These are phyloP conservation scores for Cocos nucifera DNA, from an alignment of 176 grass and related monocot species.

Conservation along the genomic window DNA sequence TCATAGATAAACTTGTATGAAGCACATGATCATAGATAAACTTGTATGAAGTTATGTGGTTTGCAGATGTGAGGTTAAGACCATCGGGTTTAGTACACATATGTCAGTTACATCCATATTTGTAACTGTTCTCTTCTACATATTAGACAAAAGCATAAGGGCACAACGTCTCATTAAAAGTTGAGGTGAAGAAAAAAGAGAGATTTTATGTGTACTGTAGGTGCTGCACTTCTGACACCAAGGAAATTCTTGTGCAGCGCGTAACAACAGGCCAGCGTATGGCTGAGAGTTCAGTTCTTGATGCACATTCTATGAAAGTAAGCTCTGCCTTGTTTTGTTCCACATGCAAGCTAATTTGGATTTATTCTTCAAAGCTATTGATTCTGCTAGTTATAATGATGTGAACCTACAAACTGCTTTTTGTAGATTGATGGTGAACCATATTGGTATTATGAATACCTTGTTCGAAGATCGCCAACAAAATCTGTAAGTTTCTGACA, in stretches of 20 bases:
- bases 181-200: too few species aligned
- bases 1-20: too few species aligned
- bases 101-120: too few species aligned
- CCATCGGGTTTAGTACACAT: too few species aligned
- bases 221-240: background rate
- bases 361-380: slow-evolving; percentile 7
- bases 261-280: slow-evolving; percentile 57
- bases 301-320: slow-evolving; percentile 66
- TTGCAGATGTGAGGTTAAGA: too few species aligned
- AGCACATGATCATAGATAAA: too few species aligned
- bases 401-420: background rate
- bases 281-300: slow-evolving; percentile 95
- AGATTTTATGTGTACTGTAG: background rate
- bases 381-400: background rate
- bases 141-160: too few species aligned
- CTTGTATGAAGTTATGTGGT: too few species aligned
- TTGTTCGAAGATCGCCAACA: slow-evolving; percentile 88
- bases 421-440: slow-evolving; percentile 68
- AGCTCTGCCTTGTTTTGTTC: slow-evolving; percentile 23
- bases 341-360: background rate
- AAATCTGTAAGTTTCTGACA: slow-evolving; percentile 41
- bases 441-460: slow-evolving; percentile 96
- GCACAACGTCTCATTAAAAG: too few species aligned
- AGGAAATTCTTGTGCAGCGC: slow-evolving; percentile 39
- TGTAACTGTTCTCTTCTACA: too few species aligned